These are phyloP conservation scores for Aspergillus diversus DNA, from an alignment of 495 filamentous ascomycete species.

Conservation along the genomic window DNA sequence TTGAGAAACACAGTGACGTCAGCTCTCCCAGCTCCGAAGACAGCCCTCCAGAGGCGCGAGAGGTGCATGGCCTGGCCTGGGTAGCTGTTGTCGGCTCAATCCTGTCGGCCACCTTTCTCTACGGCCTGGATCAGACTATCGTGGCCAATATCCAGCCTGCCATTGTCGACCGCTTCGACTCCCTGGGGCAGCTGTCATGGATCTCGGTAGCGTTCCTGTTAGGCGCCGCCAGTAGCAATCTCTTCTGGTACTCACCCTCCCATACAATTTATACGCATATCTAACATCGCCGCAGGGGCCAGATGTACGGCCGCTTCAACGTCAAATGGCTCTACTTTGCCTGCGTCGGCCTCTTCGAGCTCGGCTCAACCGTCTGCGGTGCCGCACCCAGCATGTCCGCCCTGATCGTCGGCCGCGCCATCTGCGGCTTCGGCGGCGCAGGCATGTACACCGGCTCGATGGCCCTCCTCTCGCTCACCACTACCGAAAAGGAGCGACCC, in stretches of 20 bases:
- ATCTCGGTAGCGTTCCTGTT: slow-evolving; percentile 27
- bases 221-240: neutral
- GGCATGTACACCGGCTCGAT: slow-evolving; percentile 45
- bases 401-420: slow-evolving; percentile 39
- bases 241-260: neutral
- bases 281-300: slow-evolving; percentile 2
- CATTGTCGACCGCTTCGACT: slow-evolving; percentile 27
- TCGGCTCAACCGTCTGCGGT: slow-evolving; percentile 39
- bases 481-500: neutral
- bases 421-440: slow-evolving; percentile 44
- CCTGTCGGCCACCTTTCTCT: slow-evolving; percentile 33
- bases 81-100: slow-evolving; percentile 2
- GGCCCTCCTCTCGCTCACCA: neutral
- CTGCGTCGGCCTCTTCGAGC: slow-evolving; percentile 34
- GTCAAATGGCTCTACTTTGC: slow-evolving; percentile 35
- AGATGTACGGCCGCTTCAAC: slow-evolving; percentile 28
- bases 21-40: neutral
- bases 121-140: slow-evolving; percentile 45
- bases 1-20: neutral
- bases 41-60: neutral
- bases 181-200: slow-evolving; percentile 28
- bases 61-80: neutral
- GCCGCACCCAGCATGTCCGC: slow-evolving; percentile 34
- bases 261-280: neutral
- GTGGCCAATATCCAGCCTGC: slow-evolving; percentile 41